A percentile compares a stretch with the other conserved stretches of the same genome.
phyloP scores from a whole-genome alignment of 306 rosid genomes.

The Rosa rugosa region DNA sequence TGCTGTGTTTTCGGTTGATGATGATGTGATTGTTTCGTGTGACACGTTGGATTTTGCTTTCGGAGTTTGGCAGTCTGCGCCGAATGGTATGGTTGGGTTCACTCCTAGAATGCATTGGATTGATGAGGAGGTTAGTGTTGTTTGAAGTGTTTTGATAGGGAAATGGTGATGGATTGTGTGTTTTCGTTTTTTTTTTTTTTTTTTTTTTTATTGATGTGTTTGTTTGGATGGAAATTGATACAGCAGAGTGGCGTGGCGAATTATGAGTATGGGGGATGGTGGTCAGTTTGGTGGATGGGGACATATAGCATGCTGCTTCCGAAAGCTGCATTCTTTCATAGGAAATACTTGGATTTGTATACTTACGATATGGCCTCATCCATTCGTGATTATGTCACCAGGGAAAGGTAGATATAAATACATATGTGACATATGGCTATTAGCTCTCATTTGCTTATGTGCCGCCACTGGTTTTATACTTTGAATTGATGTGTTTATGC shows the following conservation, averaged over 20 bases:
- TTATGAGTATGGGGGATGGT: slow-evolving; percentile 63
- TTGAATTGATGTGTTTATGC: slow-evolving; percentile 14
- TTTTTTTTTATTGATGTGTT: not conserved
- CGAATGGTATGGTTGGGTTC: slow-evolving; percentile 57
- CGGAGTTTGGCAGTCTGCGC: slow-evolving; percentile 55
- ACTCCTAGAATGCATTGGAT: slow-evolving; percentile 64
- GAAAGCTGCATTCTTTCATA: slow-evolving; percentile 65
- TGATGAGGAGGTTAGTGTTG: slow-evolving; percentile 45
- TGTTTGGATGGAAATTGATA: slow-evolving; percentile 13
- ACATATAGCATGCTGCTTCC: slow-evolving; percentile 62
- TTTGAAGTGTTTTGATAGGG: not conserved
- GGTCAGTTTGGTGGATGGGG: slow-evolving; percentile 72
- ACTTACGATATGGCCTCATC: slow-evolving; percentile 39
- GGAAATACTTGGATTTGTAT: slow-evolving; percentile 55
- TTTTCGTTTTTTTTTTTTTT: not conserved
- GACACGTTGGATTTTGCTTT: slow-evolving; percentile 50
- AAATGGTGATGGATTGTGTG: too few species aligned
- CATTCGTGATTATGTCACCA: slow-evolving; percentile 44
- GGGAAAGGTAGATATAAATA: slow-evolving; percentile 33
- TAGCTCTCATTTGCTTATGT: not conserved
- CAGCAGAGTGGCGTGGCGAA: slow-evolving; percentile 44
- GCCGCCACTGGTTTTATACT: slow-evolving; percentile 4
- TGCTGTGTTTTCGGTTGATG: slow-evolving; percentile 57
- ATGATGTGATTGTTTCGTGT: slow-evolving; percentile 58
- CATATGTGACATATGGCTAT: not conserved